A percentile compares a stretch with the other conserved stretches of the same genome.
phyloP scores from a whole-genome alignment of 805 yeast genomes.

The Candida maris region DNA sequence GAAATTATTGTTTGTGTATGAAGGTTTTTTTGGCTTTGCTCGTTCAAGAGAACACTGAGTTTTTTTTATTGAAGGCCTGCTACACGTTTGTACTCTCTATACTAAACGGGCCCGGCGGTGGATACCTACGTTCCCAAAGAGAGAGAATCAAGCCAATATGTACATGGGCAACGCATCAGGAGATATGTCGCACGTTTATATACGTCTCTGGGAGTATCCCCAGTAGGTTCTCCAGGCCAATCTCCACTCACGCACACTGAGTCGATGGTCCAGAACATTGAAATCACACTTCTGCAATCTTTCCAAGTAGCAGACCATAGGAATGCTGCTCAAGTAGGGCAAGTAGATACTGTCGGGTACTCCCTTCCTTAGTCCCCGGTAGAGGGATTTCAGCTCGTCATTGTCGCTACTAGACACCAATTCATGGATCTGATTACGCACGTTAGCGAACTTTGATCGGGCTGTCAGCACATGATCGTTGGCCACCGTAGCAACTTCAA shows the following conservation, averaged over 20 bases:
- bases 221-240: conserved; percentile 57
- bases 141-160: no score
- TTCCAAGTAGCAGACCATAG: conserved; percentile 58
- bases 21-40: no score
- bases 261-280: conserved; percentile 46
- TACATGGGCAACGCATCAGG: no score
- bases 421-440: conserved; percentile 35
- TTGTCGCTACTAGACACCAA: conserved; percentile 24
- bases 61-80: no score
- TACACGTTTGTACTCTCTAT: no score
- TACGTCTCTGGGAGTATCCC: conserved; percentile 4
- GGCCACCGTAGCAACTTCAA: conserved; percentile 67
- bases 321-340: conserved; percentile 67
- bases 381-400: conserved; percentile 4
- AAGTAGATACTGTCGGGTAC: conserved; percentile 63
- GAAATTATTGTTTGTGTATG: no score
- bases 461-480: conserved; percentile 79
- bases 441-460: conserved; percentile 44
- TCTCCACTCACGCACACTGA: conserved; percentile 57
- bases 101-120: no score
- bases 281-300: conserved; percentile 61
- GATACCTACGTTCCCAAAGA: no score
- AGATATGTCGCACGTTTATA: neutral
- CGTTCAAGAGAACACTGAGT: no score
- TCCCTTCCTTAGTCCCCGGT: conserved; percentile 39